Evolutionary conservation across 345 rosid genomes (phyloP), one percentile per base, ranked within the genome.

Genomic region (Eucalyptus sideroxylon): DNA sequence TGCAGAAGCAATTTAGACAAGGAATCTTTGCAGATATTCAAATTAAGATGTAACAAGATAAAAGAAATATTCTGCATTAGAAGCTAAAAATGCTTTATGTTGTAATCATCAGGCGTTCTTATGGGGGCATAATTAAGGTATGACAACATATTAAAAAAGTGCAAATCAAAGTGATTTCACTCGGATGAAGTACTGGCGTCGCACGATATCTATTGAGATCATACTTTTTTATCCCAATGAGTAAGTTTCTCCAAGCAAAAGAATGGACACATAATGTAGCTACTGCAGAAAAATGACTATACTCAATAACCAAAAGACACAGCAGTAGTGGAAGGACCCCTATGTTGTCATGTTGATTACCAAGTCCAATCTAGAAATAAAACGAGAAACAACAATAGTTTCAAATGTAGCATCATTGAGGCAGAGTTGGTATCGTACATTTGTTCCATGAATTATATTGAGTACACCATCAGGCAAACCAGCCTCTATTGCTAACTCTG

Each of bases 401-500:
- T 45, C 45, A 42, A 50, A 21, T 65, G 47, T 26, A 27, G 34
- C 40, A 81, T 83, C 80, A 89, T 59, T 1, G 56, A 69, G 51
- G 88, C 27, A 90, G 42, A 50, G 88, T 15, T 50, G 53, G 90
- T 86, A 90, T 59, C 96, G 16, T 95, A 98, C 99, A 91, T 94
- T 94, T 69, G 99, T 95, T 31, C 99, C 99, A 88, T 98, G 99
- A 69, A 96, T 96, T 86, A 98, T 95, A 91, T 97, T 97, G 88
- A 98, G 92, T 92, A 98, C 98, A 89, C 99, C 99, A 56, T 93
- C 31, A 34, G 98, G 99, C 93, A 98, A 93, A 91, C 99, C 99
- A 87, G 99, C 99, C 93, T 98, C 98, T 96, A 95, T 96, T 80
- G 99, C 98, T 88, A 98, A 92, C 90, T 98, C 99, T 2, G 99